Evolutionary conservation across 2,329 filamentous ascomycete genomes (phyloP).

Genomic region (Botrytis aclada): DNA sequence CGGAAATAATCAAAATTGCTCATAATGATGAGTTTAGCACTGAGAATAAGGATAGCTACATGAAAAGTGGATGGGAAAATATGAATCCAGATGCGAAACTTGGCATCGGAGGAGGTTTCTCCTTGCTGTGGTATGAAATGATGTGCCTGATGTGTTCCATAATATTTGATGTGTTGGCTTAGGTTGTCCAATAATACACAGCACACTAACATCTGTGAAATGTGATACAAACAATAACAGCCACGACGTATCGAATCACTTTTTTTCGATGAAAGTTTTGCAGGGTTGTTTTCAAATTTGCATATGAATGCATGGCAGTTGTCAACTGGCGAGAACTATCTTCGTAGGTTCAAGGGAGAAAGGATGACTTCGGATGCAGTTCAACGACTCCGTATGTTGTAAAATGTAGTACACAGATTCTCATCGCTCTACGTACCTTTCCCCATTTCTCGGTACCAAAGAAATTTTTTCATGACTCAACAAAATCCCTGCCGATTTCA

Average conservation of each 20-base stretch:
- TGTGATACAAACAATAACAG: slow-evolving; percentile 2
- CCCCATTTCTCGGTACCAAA: background rate
- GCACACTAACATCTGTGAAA: background rate
- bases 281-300: background rate
- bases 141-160: slow-evolving; percentile 1
- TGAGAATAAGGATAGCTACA: background rate
- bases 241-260: background rate
- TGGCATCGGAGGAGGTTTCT: background rate
- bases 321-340: background rate
- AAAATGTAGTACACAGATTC: slow-evolving; percentile 1
- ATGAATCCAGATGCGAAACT: background rate
- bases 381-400: background rate
- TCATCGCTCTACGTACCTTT: background rate
- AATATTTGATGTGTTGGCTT: slow-evolving; percentile 10
- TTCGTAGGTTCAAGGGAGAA: background rate
- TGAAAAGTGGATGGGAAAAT: background rate
- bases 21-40: slow-evolving; percentile 1
- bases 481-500: background rate
- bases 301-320: background rate
- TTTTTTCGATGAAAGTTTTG: background rate
- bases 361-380: background rate
- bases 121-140: background rate
- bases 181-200: slow-evolving; percentile 13
- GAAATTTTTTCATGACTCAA: background rate
- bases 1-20: background rate